Conservation (phyloP, 1,284 basidiomycete species). For the Cryptococcus jaspeensis region DNA sequence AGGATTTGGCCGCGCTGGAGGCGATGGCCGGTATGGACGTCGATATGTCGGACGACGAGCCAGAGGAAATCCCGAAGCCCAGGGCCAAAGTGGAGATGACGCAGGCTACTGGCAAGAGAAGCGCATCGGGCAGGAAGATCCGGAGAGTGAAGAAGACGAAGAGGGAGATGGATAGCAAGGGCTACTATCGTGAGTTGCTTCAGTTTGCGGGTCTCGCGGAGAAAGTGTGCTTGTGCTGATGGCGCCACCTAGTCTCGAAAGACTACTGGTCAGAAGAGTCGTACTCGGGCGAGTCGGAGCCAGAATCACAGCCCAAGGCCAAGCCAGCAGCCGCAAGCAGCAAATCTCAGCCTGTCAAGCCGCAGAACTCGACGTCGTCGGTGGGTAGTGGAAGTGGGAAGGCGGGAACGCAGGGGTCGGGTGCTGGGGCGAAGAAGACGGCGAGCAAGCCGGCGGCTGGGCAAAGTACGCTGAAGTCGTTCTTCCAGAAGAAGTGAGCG, state of each 20-base stretch:
- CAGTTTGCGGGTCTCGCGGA: not conserved
- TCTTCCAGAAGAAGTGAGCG: conserved; percentile 41
- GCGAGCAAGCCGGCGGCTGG: conserved; percentile 8
- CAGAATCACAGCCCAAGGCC: conserved; percentile 13
- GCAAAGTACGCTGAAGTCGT: conserved; percentile 40
- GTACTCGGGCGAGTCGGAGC: conserved; percentile 34
- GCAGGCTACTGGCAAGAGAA: conserved; percentile 3
- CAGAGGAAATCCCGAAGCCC: conserved; percentile 1
- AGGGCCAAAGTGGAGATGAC: conserved; percentile 27
- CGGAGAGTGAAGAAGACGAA: conserved; percentile 43
- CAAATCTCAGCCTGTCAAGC: conserved; percentile 9
- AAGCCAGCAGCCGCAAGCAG: conserved; percentile 9
- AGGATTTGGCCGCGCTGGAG: conserved; percentile 46
- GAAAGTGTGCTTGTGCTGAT: not conserved
- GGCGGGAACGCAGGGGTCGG: not conserved
- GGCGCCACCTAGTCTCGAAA: conserved; percentile 24
- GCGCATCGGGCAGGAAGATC: conserved; percentile 22
- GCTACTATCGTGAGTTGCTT: conserved; percentile 42
- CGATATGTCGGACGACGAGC: conserved; percentile 22
- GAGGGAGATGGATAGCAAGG: conserved; percentile 39
- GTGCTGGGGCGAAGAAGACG: conserved; percentile 5
- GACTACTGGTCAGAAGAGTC: conserved; percentile 39
- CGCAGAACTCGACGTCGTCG: conserved; percentile 11
- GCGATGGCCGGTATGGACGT: conserved; percentile 48
- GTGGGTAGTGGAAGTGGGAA: conserved; percentile 15